Percentiles rank a stretch among this genome's conserved stretches.
Evolutionary conservation across 805 yeast genomes (phyloP).

Genomic region (Candida silvatica): DNA sequence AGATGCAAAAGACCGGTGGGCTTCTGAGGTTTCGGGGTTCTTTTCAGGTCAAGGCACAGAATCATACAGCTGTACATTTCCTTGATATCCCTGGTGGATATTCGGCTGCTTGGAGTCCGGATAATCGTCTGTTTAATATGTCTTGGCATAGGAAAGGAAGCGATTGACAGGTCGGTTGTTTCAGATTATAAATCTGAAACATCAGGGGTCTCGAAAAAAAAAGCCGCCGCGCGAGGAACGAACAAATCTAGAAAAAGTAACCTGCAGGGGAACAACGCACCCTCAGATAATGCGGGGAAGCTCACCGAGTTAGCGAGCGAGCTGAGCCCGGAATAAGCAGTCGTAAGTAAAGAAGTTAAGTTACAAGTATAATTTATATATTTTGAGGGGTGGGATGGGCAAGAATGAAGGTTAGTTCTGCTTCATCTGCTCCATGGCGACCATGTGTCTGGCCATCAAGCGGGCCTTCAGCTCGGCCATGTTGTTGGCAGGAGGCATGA

Average conservation of each 20-base stretch:
- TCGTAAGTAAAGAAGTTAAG: no score
- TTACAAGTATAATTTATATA: no score
- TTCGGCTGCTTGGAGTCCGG: constrained; percentile 43
- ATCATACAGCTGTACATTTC: constrained; percentile 48
- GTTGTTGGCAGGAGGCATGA: constrained; percentile 17
- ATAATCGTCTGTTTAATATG: background rate
- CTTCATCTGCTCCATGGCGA: constrained; percentile 21
- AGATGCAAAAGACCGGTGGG: constrained; percentile 10
- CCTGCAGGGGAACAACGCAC: no score
- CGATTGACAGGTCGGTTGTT: no score
- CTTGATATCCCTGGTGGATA: constrained; percentile 49
- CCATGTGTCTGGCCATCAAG: constrained; percentile 32
- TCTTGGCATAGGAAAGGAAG: no score
- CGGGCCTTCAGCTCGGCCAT: constrained; percentile 31
- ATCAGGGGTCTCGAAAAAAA: no score
- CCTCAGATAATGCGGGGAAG: no score
- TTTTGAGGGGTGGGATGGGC: background rate
- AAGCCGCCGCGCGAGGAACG: no score
- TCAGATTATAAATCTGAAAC: no score
- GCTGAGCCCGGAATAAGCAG: no score
- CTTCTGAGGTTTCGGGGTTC: constrained; percentile 10
- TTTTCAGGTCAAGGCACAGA: constrained; percentile 30
- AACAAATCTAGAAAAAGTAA: no score
- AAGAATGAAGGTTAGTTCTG: constrained; percentile 7
- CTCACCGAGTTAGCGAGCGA: no score